Base-by-base conservation (phyloP, 164 flowering plant species). In the Malania oleifera region DNA sequence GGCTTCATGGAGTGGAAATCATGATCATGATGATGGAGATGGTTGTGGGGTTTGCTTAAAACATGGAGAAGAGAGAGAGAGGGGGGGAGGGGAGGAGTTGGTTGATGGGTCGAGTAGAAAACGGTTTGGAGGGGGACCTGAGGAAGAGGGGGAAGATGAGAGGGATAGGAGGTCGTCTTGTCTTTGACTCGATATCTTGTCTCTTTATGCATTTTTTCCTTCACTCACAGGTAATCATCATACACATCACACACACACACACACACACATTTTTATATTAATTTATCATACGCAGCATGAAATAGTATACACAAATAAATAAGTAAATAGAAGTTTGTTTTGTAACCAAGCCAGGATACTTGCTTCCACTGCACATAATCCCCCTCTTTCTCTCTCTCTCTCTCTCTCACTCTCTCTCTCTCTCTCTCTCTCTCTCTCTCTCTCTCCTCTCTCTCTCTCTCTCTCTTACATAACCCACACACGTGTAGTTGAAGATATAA, bases 291-390 rank as follows among this genome's bases (percentile, higher is more conserved):
- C 11, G 10, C 22, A 53, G 47, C 49, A 52, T 29, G 38, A 54
- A 56, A 20, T n/a, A n/a, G n/a, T n/a, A n/a, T n/a, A n/a, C n/a
- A n/a, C n/a, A n/a, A 34, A 38, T 26, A 25, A 31, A 31, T 4
- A 31, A 31, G n/a, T 4, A 31, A 31, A 31, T 28, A 18, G 13
- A 35, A 34, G 58, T 50, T 70, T 63, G 74, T 69, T 73, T 76
- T 57, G 12, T 63, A 61, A 66, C 60, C 60, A 70, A 70, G 70
- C 67, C 60, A 75, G 66, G 59, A 69, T 62, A 52, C 66, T 63
- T 77, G 80, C 84, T 80, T 80, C 72, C 68, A 72, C 58, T 63
- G 66, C 77, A 79, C 79, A 77, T 72, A 70, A 76, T 70, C 73
- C 67, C n/a, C n/a, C n/a, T n/a, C n/a, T n/a, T n/a, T 45, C 65